Evolutionary conservation across 139 green algal species (phyloP), one percentile per base, ranked within the genome.

Genomic region (Ettlia oleoabundans): DNA sequence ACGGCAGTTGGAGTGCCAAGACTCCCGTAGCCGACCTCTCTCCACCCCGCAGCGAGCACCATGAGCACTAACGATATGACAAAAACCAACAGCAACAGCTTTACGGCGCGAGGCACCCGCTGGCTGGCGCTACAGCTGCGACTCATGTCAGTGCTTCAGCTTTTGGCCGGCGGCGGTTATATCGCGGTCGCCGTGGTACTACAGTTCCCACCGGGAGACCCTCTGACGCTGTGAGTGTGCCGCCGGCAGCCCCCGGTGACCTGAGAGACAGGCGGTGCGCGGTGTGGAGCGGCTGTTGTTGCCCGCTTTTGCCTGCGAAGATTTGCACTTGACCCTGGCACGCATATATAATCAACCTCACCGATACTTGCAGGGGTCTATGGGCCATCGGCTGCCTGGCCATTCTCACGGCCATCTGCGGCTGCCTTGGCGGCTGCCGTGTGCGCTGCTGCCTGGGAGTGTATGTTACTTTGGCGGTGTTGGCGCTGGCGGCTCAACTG

Each of bases 401-500:
- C 26, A 55, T 88, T 15, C 30, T 84, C 19, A 61, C 77, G 4
- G 26, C 66, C 0, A 53, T 88, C 22, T 72, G 81, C 37, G 83
- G 83, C 28, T 80, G 84, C 37, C 19, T 82, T 21, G 67, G 41
- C 26, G 47, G 47, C 55, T 79, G 58, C 52, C 58, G 75, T 26
- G 22, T 77, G 33, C n/a, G 75, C 28, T 88, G 83, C 77, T 88
- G 83, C 74, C 67, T 88, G 7, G 42, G 66, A 38, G 33, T 80
- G 2, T 85, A 88, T 33, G 28, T 76, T 22, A 73, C 52, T 6
- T 66, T 88, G 24, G 58, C 52, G 8, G 67, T 79, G 52, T 32
- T 88, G 38, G 67, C 72, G 18, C 77, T 64, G 33, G n/a, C 73
- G 28, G 78, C 47, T 1, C 72, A 88, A 40, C 24, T 69, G 7